Percentiles rank a stretch among this genome's conserved stretches.
Evolutionary conservation across 2,329 filamentous ascomycete genomes (phyloP).

Genomic region (Pyricularia sp.): DNA sequence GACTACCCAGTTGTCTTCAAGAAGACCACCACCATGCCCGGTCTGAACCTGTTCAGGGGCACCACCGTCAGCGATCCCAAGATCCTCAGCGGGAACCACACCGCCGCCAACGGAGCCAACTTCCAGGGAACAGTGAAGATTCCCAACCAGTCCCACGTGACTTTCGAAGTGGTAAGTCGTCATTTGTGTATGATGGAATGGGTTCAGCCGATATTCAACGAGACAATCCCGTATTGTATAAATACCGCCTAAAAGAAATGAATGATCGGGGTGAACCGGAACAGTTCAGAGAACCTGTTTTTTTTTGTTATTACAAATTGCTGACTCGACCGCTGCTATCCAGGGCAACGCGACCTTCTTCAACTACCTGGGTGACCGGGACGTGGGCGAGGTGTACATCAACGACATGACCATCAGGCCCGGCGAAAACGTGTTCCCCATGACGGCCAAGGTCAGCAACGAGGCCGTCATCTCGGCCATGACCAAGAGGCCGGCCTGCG

Average conservation of each 20-base stretch:
- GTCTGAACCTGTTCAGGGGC: conserved; percentile 46
- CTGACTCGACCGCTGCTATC: conserved; percentile 3
- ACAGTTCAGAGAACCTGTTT: too few species aligned
- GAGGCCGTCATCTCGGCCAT: conserved; percentile 34
- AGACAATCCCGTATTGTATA: background rate
- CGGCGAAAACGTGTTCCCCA: conserved; percentile 45
- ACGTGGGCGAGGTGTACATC: conserved; percentile 48
- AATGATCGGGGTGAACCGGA: too few species aligned
- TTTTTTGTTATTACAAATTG: background rate
- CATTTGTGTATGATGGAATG: background rate
- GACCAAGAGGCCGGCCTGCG: conserved; percentile 36
- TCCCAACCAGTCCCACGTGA: conserved; percentile 54
- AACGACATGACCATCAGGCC: conserved; percentile 48
- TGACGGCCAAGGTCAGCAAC: conserved; percentile 46
- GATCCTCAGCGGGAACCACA: conserved; percentile 25
- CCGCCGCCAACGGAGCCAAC: conserved; percentile 38
- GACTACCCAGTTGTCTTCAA: conserved; percentile 43
- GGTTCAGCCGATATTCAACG: too few species aligned
- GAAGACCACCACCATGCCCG: conserved; percentile 42
- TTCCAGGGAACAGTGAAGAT: conserved; percentile 51
- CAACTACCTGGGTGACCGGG: conserved; percentile 40
- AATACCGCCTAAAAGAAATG: background rate
- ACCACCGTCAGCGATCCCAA: conserved; percentile 40
- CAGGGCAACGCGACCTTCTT: conserved; percentile 55
- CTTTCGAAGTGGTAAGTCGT: conserved; percentile 50